Evolutionary conservation across 257 asterid species (phyloP).

Genomic region (Datura wrightii): DNA sequence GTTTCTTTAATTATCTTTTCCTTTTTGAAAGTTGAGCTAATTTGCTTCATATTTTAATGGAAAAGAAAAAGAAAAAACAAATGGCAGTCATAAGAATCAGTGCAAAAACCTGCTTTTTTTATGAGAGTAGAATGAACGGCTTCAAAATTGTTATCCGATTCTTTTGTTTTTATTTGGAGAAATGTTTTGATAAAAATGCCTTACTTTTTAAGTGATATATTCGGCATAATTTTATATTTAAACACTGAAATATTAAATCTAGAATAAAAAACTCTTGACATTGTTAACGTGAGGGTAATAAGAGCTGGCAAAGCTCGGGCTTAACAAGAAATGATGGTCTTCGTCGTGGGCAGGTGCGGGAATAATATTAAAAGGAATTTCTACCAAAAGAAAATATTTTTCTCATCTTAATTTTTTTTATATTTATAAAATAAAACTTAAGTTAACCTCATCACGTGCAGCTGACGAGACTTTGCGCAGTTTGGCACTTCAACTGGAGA

Average conservation of each 20-base stretch:
- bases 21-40: not conserved
- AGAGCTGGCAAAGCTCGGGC: conserved; percentile 46
- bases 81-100: not conserved
- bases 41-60: too few species aligned
- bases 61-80: not conserved
- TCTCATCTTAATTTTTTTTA: not conserved
- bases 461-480: not conserved
- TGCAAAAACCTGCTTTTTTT: not conserved
- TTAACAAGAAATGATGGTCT: conserved; percentile 56
- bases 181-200: not conserved
- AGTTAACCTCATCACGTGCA: not conserved
- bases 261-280: not conserved
- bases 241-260: not conserved
- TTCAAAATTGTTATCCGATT: too few species aligned
- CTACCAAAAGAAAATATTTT: not conserved
- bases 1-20: not conserved
- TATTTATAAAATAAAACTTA: not conserved
- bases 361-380: not conserved
- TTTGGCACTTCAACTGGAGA: not conserved
- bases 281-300: not conserved
- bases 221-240: not conserved
- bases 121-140: not conserved
- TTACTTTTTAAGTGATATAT: not conserved
- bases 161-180: not conserved
- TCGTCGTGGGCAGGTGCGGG: conserved; percentile 40